phyloP scores from a whole-genome alignment of 768 basidiomycete genomes.

The Lentinus tigrinus region DNA sequence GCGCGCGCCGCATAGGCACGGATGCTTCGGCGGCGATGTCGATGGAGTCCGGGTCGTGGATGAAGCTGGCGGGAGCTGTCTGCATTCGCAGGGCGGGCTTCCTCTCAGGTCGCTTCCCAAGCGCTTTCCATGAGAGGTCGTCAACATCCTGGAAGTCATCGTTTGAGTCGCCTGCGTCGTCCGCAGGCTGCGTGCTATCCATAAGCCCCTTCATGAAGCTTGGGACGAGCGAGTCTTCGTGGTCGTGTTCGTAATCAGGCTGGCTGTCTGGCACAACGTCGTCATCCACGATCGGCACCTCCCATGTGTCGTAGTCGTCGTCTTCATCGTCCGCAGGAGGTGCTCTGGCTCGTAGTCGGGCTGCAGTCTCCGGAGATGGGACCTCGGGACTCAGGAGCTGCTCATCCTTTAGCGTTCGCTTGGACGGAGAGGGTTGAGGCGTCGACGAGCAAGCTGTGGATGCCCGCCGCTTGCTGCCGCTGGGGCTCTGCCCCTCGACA shows the following conservation, averaged over 20 bases:
- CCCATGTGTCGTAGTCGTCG: conserved; percentile 14
- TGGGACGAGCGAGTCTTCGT: conserved; percentile 10
- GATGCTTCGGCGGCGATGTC: neutral
- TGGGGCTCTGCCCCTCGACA: neutral
- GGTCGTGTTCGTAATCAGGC: neutral
- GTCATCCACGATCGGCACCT: conserved; percentile 4
- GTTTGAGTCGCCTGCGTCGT: neutral
- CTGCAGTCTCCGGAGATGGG: neutral
- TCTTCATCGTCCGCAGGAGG: conserved; percentile 3
- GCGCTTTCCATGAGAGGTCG: neutral
- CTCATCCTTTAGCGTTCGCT: neutral
- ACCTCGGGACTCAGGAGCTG: neutral
- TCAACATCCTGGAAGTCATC: neutral
- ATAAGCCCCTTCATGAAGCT: conserved; percentile 5
- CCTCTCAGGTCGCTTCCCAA: conserved; percentile 24
- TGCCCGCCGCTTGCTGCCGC: neutral
- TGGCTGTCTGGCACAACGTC: conserved; percentile 9
- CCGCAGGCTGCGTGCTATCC: neutral
- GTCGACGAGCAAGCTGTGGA: neutral
- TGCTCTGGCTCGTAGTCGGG: neutral
- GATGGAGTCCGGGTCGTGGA: neutral
- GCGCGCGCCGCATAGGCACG: conserved; percentile 34
- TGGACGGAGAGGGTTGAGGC: neutral
- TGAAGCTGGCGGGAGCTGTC: conserved; percentile 3
- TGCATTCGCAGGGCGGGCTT: conserved; percentile 20